Evolutionary conservation across 441 rosid species (phyloP), one percentile per base, ranked within the genome.

Genomic region (Populus hybrid): DNA sequence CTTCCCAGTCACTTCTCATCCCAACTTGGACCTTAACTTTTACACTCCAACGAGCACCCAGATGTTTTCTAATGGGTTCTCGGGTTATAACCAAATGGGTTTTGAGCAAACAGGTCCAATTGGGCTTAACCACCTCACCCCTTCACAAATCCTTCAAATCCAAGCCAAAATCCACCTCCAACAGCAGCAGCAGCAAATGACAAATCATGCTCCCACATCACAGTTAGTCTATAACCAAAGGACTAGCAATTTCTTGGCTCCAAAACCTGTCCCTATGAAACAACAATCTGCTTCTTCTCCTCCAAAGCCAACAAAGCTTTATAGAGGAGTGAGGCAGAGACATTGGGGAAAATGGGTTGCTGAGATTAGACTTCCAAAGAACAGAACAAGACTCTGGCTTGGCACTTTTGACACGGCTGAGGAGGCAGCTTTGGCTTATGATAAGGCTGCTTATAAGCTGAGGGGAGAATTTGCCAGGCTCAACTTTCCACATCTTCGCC

Each of bases 341-440:
- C 98, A 93, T 80, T 95, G 98, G 98, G 98, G 98, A 2, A 94
- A 94, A 72, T 94, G 98, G 98, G 98, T 94, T 0, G 98, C 98
- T 18, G 98, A 94, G 90, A 94, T 93, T 82, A 86, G 98, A 79
- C 90, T 94, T 16, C 98, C 98, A 9, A 93, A 86, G 87, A 94
- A 93, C 87, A 84, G 98, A 1, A 91, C 97, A n/a, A 85, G 98
- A 5, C 97, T 94, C 71, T 94, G 98, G 98, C 97, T 94, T 18
- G 98, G 98, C 53, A 94, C 98, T 26, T 94, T 88, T 38, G 93
- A 94, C 67, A 91, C 97, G 0, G 98, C 98, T 0, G 95, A 94
- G 76, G 94, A 90, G 77, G 98, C 98, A 0, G 98, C 98, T 53
- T 79, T 91, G 82, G 98, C 98, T 50, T 95, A 95, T 53, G 98